A percentile compares a stretch with the other conserved stretches of the same genome.
Conservation (phyloP, 2,329 filamentous ascomycete species). For the Zalaria sp. region DNA sequence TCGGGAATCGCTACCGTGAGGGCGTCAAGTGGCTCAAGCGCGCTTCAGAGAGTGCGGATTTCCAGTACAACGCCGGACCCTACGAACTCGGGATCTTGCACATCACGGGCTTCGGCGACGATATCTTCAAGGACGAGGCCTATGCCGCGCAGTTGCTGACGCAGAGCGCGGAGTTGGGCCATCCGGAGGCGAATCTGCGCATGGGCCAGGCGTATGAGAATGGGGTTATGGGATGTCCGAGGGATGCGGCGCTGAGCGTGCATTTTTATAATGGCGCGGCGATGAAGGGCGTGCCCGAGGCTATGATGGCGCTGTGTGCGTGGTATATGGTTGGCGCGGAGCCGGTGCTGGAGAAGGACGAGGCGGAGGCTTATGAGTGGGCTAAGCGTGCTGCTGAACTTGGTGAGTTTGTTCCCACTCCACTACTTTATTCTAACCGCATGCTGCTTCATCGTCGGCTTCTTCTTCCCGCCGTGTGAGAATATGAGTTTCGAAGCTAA, state of each 20-base stretch:
- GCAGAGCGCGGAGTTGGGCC: constrained; percentile 81
- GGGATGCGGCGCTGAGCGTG: constrained; percentile 82
- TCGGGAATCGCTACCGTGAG: constrained; percentile 72
- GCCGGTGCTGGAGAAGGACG: constrained; percentile 84
- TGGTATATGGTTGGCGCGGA: constrained; percentile 97
- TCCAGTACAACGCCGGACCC: constrained; percentile 83
- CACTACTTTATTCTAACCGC: too few species aligned
- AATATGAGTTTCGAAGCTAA: too few species aligned
- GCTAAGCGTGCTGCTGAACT: constrained; percentile 72
- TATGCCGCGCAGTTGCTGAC: constrained; percentile 93
- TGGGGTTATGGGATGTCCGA: constrained; percentile 71
- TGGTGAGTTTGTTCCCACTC: constrained; percentile 45
- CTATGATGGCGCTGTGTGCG: constrained; percentile 97
- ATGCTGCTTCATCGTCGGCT: too few species aligned
- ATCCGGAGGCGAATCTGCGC: constrained; percentile 71
- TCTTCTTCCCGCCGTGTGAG: too few species aligned
- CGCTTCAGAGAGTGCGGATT: constrained; percentile 75
- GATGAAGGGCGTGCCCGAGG: constrained; percentile 65
- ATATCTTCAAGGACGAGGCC: constrained; percentile 78
- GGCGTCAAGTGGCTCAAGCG: constrained; percentile 95
- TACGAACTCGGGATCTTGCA: constrained; percentile 84
- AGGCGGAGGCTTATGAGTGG: constrained; percentile 95
- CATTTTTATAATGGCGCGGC: constrained; percentile 96
- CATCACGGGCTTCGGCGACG: constrained; percentile 84
- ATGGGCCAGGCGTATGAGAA: constrained; percentile 97